Evolutionary conservation across 345 rosid species (phyloP).

Genomic region (Syzygium jambos): DNA sequence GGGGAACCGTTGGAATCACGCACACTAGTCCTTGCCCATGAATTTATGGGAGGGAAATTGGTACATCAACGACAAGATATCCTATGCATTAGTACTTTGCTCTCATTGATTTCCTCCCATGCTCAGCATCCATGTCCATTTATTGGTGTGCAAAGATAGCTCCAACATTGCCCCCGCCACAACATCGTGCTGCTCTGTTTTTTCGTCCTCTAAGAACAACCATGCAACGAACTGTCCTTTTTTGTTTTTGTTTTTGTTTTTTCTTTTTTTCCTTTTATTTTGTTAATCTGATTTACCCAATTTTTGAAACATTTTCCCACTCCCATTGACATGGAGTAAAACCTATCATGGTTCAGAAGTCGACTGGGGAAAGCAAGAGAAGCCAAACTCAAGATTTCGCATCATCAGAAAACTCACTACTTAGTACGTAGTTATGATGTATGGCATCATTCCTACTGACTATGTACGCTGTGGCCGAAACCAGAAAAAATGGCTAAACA

Average conservation of each 20-base stretch:
- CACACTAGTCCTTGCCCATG: neutral
- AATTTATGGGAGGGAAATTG: neutral
- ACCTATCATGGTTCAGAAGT: neutral
- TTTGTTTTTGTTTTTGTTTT: neutral
- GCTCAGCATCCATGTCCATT: neutral
- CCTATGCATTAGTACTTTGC: neutral
- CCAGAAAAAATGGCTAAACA: neutral
- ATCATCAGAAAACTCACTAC: neutral
- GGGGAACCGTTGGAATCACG: conserved; percentile 2
- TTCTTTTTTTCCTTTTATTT: neutral
- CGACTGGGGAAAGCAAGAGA: neutral
- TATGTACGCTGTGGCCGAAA: neutral
- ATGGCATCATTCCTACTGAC: neutral
- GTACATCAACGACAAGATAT: neutral
- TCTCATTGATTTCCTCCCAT: neutral
- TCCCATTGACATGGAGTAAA: neutral
- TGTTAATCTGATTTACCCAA: neutral
- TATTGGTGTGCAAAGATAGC: neutral
- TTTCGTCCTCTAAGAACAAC: neutral
- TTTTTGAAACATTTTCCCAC: neutral
- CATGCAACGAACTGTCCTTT: neutral
- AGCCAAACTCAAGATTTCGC: neutral
- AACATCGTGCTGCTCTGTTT: neutral
- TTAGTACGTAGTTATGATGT: neutral
- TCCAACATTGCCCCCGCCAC: neutral